Evolutionary conservation across 2,329 filamentous ascomycete genomes (phyloP).

Genomic region (Ceratocystiopsis sp.): DNA sequence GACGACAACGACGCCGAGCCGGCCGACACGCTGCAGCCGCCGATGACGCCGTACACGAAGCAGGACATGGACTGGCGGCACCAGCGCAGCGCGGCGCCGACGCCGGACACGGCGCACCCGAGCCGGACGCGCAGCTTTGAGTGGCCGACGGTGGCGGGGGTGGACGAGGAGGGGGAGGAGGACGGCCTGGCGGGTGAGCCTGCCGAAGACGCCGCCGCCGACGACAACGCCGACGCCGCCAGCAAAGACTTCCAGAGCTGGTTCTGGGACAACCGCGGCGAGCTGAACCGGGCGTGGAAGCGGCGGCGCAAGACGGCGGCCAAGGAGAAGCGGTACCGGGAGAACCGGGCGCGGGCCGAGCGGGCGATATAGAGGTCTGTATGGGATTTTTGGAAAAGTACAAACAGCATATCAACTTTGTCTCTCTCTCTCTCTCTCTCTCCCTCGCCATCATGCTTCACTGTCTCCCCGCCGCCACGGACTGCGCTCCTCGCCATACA

Average conservation of each 20-base stretch:
- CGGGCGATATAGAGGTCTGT: conserved; percentile 23
- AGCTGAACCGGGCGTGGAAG: conserved; percentile 51
- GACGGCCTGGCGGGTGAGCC: conserved; percentile 14
- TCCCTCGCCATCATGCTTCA: not conserved
- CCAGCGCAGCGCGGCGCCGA: conserved; percentile 78
- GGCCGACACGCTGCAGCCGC: conserved; percentile 18
- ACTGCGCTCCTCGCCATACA: not conserved
- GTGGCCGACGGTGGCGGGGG: conserved; percentile 31
- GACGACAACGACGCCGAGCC: conserved; percentile 19
- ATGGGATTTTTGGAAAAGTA: not conserved
- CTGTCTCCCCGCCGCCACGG: not conserved
- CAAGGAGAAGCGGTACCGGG: conserved; percentile 50
- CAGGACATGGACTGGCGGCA: conserved; percentile 60
- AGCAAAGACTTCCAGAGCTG: conserved; percentile 44
- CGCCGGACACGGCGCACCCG: conserved; percentile 77
- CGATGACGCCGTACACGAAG: conserved; percentile 70
- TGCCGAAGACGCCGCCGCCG: not conserved
- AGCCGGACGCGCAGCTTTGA: conserved; percentile 36
- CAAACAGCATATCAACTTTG: too few relatives aligned
- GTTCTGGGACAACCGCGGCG: conserved; percentile 51
- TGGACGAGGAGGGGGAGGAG: conserved; percentile 27
- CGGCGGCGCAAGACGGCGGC: conserved; percentile 41
- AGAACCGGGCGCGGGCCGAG: conserved; percentile 34
- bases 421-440: not conserved
- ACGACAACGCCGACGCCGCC: conserved; percentile 6